phyloP scores from a whole-genome alignment of 129 eudicot species.

The Glebionis coronaria region DNA sequence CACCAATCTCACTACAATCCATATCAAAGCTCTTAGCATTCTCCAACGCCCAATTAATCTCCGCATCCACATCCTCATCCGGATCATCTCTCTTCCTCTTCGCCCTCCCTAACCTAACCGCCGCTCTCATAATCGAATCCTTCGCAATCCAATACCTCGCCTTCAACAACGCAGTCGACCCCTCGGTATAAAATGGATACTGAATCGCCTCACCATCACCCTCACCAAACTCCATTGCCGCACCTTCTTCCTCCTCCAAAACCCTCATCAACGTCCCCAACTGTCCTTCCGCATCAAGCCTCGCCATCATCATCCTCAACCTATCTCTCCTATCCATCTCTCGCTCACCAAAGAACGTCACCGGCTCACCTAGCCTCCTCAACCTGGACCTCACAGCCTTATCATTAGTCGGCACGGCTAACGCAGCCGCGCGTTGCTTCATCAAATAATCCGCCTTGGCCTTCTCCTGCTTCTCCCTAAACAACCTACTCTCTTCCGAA shows the following conservation, averaged over 20 bases:
- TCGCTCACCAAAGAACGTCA: constrained; percentile 82
- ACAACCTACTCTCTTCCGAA: constrained; percentile 80
- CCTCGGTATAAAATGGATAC: constrained; percentile 93
- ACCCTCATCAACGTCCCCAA: constrained; percentile 76
- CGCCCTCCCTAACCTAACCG: constrained; percentile 63
- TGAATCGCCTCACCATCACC: constrained; percentile 55
- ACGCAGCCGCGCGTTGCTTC: constrained; percentile 85
- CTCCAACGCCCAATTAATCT: constrained; percentile 70
- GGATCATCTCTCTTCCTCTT: constrained; percentile 88
- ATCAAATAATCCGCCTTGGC: constrained; percentile 69
- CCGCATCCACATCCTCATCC: constrained; percentile 94
- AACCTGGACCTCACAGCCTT: constrained; percentile 72
- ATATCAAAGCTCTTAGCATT: constrained; percentile 56
- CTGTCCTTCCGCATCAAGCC: constrained; percentile 78
- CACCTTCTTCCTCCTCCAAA: constrained; percentile 81
- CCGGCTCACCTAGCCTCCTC: constrained; percentile 79
- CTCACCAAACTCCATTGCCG: constrained; percentile 55
- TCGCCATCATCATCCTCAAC: constrained; percentile 77
- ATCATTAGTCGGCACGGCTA: constrained; percentile 92
- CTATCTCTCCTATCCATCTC: constrained; percentile 98
- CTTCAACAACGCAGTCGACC: constrained; percentile 57
- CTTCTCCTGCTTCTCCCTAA: constrained; percentile 74
- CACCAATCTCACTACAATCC: constrained; percentile 82
- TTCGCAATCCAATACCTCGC: constrained; percentile 67
- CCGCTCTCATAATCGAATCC: constrained; percentile 63